These are phyloP conservation scores for Tolypocladium cylindrosporum DNA, from an alignment of 2,329 filamentous ascomycete species.

Conservation along the genomic window DNA sequence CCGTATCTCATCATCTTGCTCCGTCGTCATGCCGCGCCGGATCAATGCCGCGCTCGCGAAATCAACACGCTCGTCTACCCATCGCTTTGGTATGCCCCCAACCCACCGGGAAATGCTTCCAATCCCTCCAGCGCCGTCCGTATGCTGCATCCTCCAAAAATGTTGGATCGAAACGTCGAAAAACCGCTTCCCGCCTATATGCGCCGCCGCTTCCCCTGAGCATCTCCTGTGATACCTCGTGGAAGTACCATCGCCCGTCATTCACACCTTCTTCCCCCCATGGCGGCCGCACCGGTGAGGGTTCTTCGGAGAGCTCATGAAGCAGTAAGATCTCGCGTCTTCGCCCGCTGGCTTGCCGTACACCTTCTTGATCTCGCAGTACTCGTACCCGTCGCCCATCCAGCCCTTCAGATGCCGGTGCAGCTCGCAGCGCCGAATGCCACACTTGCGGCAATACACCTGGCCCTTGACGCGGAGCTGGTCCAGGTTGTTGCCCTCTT, in stretches of 20 bases:
- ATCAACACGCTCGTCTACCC: not conserved
- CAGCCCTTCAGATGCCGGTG: conserved; percentile 51
- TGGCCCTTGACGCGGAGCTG: conserved; percentile 45
- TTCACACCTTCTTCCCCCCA: conserved; percentile 16
- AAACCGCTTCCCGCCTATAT: not conserved
- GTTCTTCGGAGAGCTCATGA: conserved; percentile 50
- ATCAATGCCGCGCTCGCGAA: not conserved
- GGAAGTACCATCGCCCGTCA: not conserved
- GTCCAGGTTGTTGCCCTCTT: conserved; percentile 22
- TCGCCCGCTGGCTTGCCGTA: conserved; percentile 39
- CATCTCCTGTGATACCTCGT: not conserved
- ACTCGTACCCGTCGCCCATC: conserved; percentile 47
- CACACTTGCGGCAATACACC: conserved; percentile 53
- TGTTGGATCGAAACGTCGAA: not conserved
- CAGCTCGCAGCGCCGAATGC: conserved; percentile 50
- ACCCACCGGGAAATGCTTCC: not conserved
- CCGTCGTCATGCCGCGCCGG: not conserved
- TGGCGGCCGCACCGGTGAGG: conserved; percentile 49
- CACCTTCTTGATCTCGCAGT: conserved; percentile 49
- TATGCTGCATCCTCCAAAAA: not conserved
- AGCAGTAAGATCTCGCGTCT: conserved; percentile 42
- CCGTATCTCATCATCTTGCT: not conserved
- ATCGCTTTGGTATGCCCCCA: not conserved
- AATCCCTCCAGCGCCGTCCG: not conserved
- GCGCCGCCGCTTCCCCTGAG: not conserved